These are phyloP conservation scores for Chlamydomonas applanata DNA, from an alignment of 139 green algal genomes.

Conservation along the genomic window DNA sequence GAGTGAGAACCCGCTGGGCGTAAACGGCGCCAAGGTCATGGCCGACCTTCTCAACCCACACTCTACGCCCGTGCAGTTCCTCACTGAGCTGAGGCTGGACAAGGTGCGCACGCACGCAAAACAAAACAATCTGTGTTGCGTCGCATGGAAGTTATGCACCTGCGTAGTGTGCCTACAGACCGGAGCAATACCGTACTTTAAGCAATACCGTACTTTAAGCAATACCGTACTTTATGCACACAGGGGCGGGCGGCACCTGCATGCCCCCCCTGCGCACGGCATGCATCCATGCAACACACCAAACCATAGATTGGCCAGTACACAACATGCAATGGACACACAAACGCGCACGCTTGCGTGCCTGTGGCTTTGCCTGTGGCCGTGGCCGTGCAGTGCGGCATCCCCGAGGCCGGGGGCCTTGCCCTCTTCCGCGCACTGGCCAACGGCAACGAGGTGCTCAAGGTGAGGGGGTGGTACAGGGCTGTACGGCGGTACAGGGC, in stretches of 20 bases:
- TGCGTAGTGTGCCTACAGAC: too few species aligned
- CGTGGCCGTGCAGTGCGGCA: conserved; percentile 27
- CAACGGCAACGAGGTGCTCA: conserved; percentile 16
- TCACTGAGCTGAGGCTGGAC: conserved; percentile 36
- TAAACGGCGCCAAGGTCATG: conserved; percentile 39
- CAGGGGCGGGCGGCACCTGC: too few species aligned
- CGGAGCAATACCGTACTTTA: too few species aligned
- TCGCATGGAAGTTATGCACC: too few species aligned
- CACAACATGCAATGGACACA: too few species aligned
- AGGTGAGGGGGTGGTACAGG: background rate
- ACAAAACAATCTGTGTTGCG: background rate
- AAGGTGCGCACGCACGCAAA: too few species aligned
- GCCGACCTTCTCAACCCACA: conserved; percentile 40
- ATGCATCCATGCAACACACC: background rate
- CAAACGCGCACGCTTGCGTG: too few species aligned
- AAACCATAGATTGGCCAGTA: too few species aligned
- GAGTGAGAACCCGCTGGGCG: conserved; percentile 50
- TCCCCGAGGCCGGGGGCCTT: conserved; percentile 38
- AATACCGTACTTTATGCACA: too few species aligned
- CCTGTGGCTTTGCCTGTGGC: too few species aligned
- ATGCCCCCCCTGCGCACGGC: background rate
- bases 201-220: too few species aligned
- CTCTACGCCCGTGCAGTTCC: conserved; percentile 43
- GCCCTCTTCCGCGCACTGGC: conserved; percentile 20
- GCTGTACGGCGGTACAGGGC: too few species aligned